phyloP scores from a whole-genome alignment of 2,329 filamentous ascomycete genomes.

The Ophiostoma perfectum region DNA sequence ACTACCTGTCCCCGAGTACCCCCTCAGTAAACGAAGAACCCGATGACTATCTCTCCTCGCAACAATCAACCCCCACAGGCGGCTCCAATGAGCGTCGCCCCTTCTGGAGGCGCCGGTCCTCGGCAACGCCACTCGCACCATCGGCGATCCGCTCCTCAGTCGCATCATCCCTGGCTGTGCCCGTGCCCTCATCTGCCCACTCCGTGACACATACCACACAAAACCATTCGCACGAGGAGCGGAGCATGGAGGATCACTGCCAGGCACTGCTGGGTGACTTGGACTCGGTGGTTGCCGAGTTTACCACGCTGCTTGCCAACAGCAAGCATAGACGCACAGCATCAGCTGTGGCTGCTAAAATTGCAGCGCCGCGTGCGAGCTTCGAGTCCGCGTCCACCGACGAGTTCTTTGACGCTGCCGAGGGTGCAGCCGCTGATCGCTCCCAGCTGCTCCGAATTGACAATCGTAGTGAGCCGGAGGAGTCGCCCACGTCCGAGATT shows the following conservation, averaged over 20 bases:
- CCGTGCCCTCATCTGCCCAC: slow-evolving; percentile 25
- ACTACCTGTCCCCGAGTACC: slow-evolving; percentile 40
- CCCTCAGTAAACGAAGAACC: slow-evolving; percentile 43
- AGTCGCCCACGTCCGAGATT: slow-evolving; percentile 45
- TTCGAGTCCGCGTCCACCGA: slow-evolving; percentile 76
- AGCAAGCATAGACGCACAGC: slow-evolving; percentile 71
- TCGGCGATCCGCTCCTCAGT: slow-evolving; percentile 38
- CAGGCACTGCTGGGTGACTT: slow-evolving; percentile 78
- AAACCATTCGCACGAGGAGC: slow-evolving; percentile 46
- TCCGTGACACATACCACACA: slow-evolving; percentile 20
- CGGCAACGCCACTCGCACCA: slow-evolving; percentile 43
- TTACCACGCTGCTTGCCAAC: slow-evolving; percentile 67
- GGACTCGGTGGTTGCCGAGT: slow-evolving; percentile 76
- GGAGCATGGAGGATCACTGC: slow-evolving; percentile 73
- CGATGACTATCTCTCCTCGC: slow-evolving; percentile 54
- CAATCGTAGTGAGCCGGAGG: slow-evolving; percentile 24
- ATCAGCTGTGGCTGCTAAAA: slow-evolving; percentile 36
- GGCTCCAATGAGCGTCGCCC: slow-evolving; percentile 55
- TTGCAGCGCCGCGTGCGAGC: slow-evolving; percentile 50
- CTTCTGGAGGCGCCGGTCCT: slow-evolving; percentile 91
- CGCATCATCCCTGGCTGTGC: slow-evolving; percentile 40
- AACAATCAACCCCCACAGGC: slow-evolving; percentile 23
- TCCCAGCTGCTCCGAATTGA: slow-evolving; percentile 33
- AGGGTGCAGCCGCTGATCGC: slow-evolving; percentile 38
- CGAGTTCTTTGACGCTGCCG: slow-evolving; percentile 93